Conservation (phyloP, 129 eudicot species). For the Chrysanthemum lavandulifolium region DNA sequence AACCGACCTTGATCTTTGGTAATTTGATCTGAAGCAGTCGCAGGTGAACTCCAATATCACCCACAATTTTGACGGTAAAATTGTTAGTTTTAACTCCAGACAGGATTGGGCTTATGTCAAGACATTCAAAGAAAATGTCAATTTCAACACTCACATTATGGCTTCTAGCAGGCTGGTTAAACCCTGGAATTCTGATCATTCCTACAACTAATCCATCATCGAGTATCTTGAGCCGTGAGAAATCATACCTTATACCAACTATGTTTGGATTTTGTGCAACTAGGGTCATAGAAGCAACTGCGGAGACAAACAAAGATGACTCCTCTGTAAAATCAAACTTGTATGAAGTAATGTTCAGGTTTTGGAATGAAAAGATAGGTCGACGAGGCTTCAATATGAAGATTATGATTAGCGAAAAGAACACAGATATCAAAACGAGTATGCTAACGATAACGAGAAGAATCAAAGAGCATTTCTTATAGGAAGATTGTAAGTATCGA, state of each 20-base stretch:
- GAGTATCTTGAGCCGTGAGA: constrained; percentile 37
- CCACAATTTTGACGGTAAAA: constrained; percentile 40
- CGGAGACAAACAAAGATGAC: constrained; percentile 36
- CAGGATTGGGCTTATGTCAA: constrained; percentile 44
- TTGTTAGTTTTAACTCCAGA: constrained; percentile 25
- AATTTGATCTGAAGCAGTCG: constrained; percentile 33
- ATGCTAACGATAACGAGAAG: constrained; percentile 24
- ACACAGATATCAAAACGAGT: constrained; percentile 17
- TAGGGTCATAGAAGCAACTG: constrained; percentile 43
- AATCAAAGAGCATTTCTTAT: constrained; percentile 40
- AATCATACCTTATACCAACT: constrained; percentile 40
- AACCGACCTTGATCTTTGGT: constrained; percentile 59
- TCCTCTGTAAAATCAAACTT: constrained; percentile 34
- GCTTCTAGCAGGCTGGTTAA: constrained; percentile 65
- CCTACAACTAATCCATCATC: constrained; percentile 48
- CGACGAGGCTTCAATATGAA: constrained; percentile 52
- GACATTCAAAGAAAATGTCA: constrained; percentile 28
- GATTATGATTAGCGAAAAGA: constrained; percentile 26
- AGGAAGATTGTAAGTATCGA: constrained; percentile 26
- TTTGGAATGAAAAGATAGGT: constrained; percentile 46
- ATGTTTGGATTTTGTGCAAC: constrained; percentile 60
- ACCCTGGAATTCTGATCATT: constrained; percentile 46
- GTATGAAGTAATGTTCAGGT: constrained; percentile 39
- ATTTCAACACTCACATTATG: constrained; percentile 44
- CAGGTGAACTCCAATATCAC: constrained; percentile 47